Evolutionary conservation across 345 rosid genomes (phyloP), one percentile per base, ranked within the genome.

Genomic region (Citrus maxima): DNA sequence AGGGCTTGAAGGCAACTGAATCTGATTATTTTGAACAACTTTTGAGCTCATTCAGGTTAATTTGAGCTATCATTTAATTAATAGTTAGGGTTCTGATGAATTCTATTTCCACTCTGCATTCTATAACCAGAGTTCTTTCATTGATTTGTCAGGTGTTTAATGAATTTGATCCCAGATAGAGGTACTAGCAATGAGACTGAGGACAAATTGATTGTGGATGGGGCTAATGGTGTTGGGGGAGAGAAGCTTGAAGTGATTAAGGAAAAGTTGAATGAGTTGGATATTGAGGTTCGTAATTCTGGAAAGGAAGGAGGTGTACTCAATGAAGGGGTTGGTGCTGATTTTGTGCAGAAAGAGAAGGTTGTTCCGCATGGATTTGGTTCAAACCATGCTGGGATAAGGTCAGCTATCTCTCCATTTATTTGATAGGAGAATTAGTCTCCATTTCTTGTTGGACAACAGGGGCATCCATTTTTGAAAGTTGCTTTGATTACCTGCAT

Each of bases 251-350:
- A 88, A 61, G 73, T 76, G 60, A 72, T 96, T 7, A 88, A 72
- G 86, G 87, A 74, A 19, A 87, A 77, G 87, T 80, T 94, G 80
- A 82, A 79, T 70, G 82, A 88, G 76, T 81, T 90, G 42, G 80
- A 30, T 80, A 75, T 94, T 58, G 97, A 94, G 85, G 89, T 96
- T 83, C 91, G 88, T 76, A 96, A 94, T 70, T 64, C 86, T 38
- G 99, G 97, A 35, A 88, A 88, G 80, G 93, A 82, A 80, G 94
- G 82, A 28, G 97, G 97, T 75, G 81, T 94, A 40, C 91, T 94
- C 72, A 94, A 96, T 82, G 97, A 94, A 86, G 85, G 89, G 73
- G 99, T 94, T 76, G 99, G 99, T 80, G 99, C 99, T 74, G 99
- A 96, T 70, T 92, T 84, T 82, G 98, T 96, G 76, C 99, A 92